Evolutionary conservation across 148 eudicot species (phyloP), one percentile per base, ranked within the genome.

Genomic region (Polygonum aviculare): DNA sequence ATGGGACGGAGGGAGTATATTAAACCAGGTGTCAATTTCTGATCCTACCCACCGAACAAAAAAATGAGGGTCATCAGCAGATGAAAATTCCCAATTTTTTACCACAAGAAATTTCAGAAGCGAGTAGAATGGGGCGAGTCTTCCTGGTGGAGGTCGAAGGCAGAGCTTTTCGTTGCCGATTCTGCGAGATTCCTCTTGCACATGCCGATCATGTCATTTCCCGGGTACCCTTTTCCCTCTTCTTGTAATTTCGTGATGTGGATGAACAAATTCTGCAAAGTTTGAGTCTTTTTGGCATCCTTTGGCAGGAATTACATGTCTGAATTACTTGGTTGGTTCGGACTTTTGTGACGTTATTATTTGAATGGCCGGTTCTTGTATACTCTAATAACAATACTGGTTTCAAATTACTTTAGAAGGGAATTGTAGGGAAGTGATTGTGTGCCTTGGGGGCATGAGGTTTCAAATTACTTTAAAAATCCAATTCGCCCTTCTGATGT

Each of bases 81-180:
- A 67, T 67, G 21, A 33, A 36, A 38, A 14, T 60, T 1, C 26
- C 36, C 26, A 10, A 2, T 2, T 15, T 22, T 51, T n/a, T 51
- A 3, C 19, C 57, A 51, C 57, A 51, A 51, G 57, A 51, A 51
- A 51, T 65, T 50, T 33, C 14, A 54, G 9, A 71, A 14, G 19
- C 39, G 12, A n/a, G 3, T 57, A 73, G 50, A 14, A 87, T 87
- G 90, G 90, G 90, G 50, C 79, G 90, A 49, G 79, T 87, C 31
- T 87, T 87, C 51, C 55, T 79, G 72, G 83, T 84, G 71, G 90
- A 87, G 39, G 59, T 87, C 22, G 78, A 87, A 49, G 90, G 90
- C 26, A 83, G 85, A 62, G 57, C 77, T 65, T 87, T 83, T 75
- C 83, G 84, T 79, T 87, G 90, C 84, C 82, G 76, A 72, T 77